These are phyloP conservation scores for Mycogone perniciosa DNA, from an alignment of 2,329 filamentous ascomycete genomes.

Conservation along the genomic window DNA sequence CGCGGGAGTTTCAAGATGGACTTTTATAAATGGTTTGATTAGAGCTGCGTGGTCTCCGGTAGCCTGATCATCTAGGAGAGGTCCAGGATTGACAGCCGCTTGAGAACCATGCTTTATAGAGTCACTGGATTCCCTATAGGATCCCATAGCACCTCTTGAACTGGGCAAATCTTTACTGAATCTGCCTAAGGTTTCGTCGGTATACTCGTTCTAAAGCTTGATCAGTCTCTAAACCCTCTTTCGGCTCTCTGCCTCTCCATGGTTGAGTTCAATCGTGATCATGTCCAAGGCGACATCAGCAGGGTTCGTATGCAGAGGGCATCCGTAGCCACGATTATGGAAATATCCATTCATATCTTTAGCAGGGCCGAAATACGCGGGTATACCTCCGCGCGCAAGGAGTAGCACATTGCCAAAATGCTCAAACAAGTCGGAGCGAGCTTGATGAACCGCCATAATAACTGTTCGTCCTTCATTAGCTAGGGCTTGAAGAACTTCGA, in stretches of 20 bases:
- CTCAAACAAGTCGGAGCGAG: conserved; percentile 64
- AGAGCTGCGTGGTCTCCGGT: too few relatives aligned
- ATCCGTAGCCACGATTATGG: conserved; percentile 51
- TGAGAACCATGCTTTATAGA: too few relatives aligned
- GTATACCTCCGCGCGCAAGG: conserved; percentile 61
- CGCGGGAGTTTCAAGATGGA: too few relatives aligned
- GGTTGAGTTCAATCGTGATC: conserved; percentile 68
- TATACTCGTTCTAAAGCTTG: conserved; percentile 53
- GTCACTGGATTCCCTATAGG: too few relatives aligned
- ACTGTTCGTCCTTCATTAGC: conserved; percentile 68
- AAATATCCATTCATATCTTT: conserved; percentile 62
- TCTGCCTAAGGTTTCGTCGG: too few relatives aligned
- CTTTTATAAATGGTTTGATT: too few relatives aligned
- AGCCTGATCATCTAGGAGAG: too few relatives aligned
- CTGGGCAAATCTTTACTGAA: too few relatives aligned
- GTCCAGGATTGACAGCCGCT: too few relatives aligned
- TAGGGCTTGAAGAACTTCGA: conserved; percentile 64
- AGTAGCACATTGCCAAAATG: conserved; percentile 67
- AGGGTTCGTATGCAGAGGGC: conserved; percentile 65
- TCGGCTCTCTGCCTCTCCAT: conserved; percentile 55
- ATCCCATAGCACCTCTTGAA: too few relatives aligned
- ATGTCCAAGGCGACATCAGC: conserved; percentile 73
- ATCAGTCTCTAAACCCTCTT: conserved; percentile 57
- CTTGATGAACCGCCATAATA: conserved; percentile 70
- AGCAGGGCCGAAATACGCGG: conserved; percentile 61